Percentiles rank a stretch among this genome's conserved stretches.
Conservation (phyloP, 176 grass and related monocot species). For the Musa itinerans region DNA sequence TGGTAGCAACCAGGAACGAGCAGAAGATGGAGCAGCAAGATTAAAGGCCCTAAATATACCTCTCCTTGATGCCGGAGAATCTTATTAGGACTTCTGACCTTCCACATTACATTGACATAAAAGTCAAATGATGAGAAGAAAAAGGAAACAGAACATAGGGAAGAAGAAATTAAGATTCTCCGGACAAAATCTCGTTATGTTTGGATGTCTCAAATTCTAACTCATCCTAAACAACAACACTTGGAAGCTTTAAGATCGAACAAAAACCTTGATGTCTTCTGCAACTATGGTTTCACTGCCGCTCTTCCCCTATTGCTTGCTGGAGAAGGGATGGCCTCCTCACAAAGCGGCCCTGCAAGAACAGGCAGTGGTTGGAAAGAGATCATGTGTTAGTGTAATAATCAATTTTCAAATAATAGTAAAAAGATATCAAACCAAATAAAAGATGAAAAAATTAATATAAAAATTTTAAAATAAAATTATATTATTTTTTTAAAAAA, state of each 20-base stretch:
- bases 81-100: neutral
- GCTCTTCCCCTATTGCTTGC: conserved; percentile 67
- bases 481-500: too few species aligned
- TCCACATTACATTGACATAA: neutral
- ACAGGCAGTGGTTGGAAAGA: neutral
- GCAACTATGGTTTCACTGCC: conserved; percentile 36
- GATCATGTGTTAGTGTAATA: too few species aligned
- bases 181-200: neutral
- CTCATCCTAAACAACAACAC: neutral
- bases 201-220: too few species aligned
- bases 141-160: neutral
- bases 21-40: too few species aligned
- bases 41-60: neutral
- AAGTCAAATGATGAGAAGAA: neutral
- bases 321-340: conserved; percentile 90
- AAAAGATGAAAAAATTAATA: too few species aligned
- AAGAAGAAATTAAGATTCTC: neutral
- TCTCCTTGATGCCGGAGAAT: neutral
- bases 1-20: too few species aligned
- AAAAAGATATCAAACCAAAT: too few species aligned
- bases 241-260: neutral
- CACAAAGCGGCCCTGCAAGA: conserved; percentile 87
- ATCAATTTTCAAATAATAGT: too few species aligned
- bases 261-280: neutral
- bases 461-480: too few species aligned